Base-by-base conservation (phyloP, 306 rosid genomes). In the Corylus heterophylla region DNA sequence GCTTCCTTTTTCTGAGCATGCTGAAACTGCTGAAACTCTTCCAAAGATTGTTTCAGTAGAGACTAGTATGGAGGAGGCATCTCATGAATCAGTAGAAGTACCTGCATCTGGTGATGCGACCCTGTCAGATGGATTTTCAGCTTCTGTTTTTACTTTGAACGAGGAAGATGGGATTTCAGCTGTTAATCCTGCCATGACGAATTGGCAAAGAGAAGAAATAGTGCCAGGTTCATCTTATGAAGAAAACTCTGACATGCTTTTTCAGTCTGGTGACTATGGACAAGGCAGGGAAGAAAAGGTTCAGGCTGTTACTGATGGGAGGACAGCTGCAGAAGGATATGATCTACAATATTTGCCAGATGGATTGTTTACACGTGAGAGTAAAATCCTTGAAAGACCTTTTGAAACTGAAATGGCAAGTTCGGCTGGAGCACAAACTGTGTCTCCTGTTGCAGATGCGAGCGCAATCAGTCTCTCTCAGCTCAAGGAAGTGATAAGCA, bases 401-500 rank as follows among this genome's bases (percentile, higher is more conserved):
- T n/a, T 27, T 66, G 85, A 82, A 85, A 77, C 76, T 56, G 55
- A 64, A 42, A 63, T 61, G 69, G 72, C 44, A 74, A 82, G 77
- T 69, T 75, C 78, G 0, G 76, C 80, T 68, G 62, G 78, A 81
- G 80, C 73, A 73, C 62, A 50, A 74, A 69, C 67, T 29, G 58
- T 27, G 51, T 79, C 92, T 70, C 79, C 83, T 77, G 58, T 75
- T 79, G 69, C 83, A 58, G 86, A 87, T 86, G 79, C 17, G 73
- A 76, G 81, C 73, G 59, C 89, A 27, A n/a, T 86, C 74, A 79
- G 85, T 81, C 85, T 92, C 69, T 78, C 81, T 67, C 88, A 88
- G 85, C 86, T 90, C 69, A 88, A 84, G 59, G 88, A 87, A 86
- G 71, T 88, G 74, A 56, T 93, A 67, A 85, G 42, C 77, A 82